Evolutionary conservation across 345 rosid species (phyloP).

Genomic region (Heritiera fomes): DNA sequence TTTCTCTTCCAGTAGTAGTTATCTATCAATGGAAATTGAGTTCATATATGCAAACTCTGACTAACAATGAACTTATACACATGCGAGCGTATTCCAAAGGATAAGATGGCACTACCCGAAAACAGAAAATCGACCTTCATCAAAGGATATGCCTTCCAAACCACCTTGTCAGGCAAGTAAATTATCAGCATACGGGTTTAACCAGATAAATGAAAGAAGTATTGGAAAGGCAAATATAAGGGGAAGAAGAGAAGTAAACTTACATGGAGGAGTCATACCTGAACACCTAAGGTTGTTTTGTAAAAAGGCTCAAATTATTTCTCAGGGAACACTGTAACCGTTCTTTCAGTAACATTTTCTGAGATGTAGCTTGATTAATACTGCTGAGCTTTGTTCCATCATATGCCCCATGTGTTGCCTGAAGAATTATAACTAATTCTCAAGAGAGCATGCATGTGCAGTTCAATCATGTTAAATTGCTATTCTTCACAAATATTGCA

Average conservation of each 20-base stretch:
- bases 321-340: slow-evolving; percentile 69
- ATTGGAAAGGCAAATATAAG: not conserved
- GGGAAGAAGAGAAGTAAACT: slow-evolving; percentile 5
- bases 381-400: slow-evolving; percentile 62
- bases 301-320: slow-evolving; percentile 93
- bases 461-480: too few species aligned
- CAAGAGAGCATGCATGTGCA: not conserved
- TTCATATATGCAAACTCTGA: not conserved
- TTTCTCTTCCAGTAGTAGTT: slow-evolving; percentile 70
- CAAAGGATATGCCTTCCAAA: slow-evolving; percentile 89
- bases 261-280: slow-evolving; percentile 58
- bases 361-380: slow-evolving; percentile 71
- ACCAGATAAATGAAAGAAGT: not conserved
- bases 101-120: slow-evolving; percentile 54
- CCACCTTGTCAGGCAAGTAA: slow-evolving; percentile 50
- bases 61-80: not conserved
- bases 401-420: slow-evolving; percentile 78
- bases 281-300: slow-evolving; percentile 64
- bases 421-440: slow-evolving; percentile 14
- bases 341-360: slow-evolving; percentile 54
- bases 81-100: not conserved
- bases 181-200: slow-evolving; percentile 17
- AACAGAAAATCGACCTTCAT: slow-evolving; percentile 93
- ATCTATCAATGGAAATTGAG: slow-evolving; percentile 36
- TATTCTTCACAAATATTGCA: slow-evolving; percentile 7